Evolutionary conservation across 805 yeast species (phyloP).

Genomic region (Blastobotrys muscicola): DNA sequence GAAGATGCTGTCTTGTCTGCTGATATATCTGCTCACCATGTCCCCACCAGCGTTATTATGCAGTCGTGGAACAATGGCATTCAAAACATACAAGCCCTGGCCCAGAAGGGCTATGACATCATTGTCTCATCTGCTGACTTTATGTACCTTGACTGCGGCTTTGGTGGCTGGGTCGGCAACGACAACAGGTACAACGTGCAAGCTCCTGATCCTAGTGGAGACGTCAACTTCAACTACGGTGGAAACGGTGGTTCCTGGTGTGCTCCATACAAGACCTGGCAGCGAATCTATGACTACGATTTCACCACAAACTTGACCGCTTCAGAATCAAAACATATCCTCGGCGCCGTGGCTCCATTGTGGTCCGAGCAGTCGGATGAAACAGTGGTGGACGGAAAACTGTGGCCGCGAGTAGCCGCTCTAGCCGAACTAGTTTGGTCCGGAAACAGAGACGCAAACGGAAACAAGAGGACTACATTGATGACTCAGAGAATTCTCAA

Average conservation of each 20-base stretch:
- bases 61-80: constrained; percentile 30
- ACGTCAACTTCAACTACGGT: constrained; percentile 25
- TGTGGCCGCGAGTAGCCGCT: constrained; percentile 37
- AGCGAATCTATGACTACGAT: constrained; percentile 32
- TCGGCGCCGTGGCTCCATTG: constrained; percentile 34
- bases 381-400: constrained; percentile 23
- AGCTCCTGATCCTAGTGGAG: constrained; percentile 3
- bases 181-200: constrained; percentile 28
- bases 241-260: constrained; percentile 34
- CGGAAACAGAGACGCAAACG: constrained; percentile 29
- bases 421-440: constrained; percentile 35
- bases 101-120: constrained; percentile 31
- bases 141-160: constrained; percentile 36
- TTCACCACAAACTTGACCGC: constrained; percentile 27
- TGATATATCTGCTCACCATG: constrained; percentile 17
- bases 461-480: constrained; percentile 24
- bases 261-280: constrained; percentile 38
- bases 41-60: constrained; percentile 29
- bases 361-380: constrained; percentile 35
- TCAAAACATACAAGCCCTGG: constrained; percentile 23
- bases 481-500: constrained; percentile 31
- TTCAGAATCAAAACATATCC: constrained; percentile 24
- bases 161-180: constrained; percentile 31
- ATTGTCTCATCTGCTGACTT: constrained; percentile 29
- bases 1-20: constrained; percentile 28